phyloP scores from a whole-genome alignment of 257 asterid genomes.

The Solanum rostratum region DNA sequence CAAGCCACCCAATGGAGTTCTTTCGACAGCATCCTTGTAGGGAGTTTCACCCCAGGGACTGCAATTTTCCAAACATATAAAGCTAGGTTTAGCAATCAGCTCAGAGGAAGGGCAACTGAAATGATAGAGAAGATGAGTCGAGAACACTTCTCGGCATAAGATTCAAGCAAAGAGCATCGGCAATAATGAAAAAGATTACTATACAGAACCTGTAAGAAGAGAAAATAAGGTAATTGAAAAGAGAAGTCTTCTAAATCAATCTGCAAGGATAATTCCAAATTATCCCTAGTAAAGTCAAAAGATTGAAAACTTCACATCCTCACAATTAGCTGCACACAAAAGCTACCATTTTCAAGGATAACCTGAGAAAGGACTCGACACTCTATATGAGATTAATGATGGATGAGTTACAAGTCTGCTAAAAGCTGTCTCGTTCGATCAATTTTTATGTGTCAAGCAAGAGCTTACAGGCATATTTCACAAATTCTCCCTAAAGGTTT shows the following conservation, averaged over 20 bases:
- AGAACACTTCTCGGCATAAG: not conserved
- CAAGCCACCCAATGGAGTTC: constrained; percentile 62
- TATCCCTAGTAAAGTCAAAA: not conserved
- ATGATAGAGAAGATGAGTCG: not conserved
- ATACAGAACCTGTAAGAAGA: not conserved
- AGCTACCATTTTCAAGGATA: not conserved
- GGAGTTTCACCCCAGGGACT: constrained; percentile 95
- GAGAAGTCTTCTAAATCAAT: not conserved
- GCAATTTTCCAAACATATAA: constrained; percentile 19
- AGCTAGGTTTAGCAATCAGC: constrained; percentile 7
- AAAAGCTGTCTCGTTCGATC: not conserved
- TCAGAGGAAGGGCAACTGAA: constrained; percentile 1
- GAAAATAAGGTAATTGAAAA: not conserved
- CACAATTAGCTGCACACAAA: not conserved
- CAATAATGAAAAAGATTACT: not conserved
- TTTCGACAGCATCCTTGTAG: constrained; percentile 80
- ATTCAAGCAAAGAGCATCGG: not conserved
- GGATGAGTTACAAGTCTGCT: not conserved
- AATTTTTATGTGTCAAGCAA: not conserved
- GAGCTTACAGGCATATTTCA: not conserved
- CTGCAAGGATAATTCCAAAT: not conserved
- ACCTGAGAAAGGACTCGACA: not conserved
- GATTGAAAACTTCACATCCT: not conserved
- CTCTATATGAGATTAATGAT: not conserved
- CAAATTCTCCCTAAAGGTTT: not conserved